phyloP scores from a whole-genome alignment of 2,329 filamentous ascomycete species.

The Aspergillus quadrilineatus region DNA sequence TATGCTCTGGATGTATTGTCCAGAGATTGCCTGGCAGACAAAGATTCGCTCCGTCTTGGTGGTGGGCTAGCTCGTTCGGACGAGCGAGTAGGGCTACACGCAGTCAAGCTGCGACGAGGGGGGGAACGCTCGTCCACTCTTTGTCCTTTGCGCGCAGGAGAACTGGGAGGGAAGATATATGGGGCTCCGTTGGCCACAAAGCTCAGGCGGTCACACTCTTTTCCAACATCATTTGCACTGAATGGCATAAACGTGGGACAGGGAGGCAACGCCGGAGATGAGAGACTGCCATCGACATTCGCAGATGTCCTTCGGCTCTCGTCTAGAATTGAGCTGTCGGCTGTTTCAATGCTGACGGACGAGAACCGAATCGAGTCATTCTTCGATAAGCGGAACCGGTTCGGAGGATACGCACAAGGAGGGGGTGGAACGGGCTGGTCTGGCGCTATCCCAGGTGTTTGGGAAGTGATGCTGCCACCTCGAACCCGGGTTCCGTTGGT shows the following conservation, averaged over 20 bases:
- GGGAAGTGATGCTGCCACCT: conserved; percentile 35
- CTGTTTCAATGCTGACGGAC: conserved; percentile 39
- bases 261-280: conserved; percentile 33
- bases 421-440: conserved; percentile 40
- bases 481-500: conserved; percentile 26
- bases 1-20: conserved; percentile 18
- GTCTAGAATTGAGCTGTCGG: conserved; percentile 40
- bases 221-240: conserved; percentile 39
- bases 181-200: conserved; percentile 25
- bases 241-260: conserved; percentile 38
- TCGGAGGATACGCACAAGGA: conserved; percentile 30
- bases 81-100: conserved; percentile 28
- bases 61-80: conserved; percentile 26
- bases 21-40: conserved; percentile 24
- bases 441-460: conserved; percentile 34
- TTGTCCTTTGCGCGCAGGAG: conserved; percentile 24
- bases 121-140: conserved; percentile 25
- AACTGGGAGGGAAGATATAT: conserved; percentile 30
- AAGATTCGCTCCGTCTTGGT: conserved; percentile 33
- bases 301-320: conserved; percentile 29
- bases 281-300: conserved; percentile 30
- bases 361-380: conserved; percentile 40
- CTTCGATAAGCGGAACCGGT: conserved; percentile 33
- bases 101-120: conserved; percentile 38
- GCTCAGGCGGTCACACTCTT: conserved; percentile 30